phyloP scores from a whole-genome alignment of 2,329 filamentous ascomycete genomes.

The Penicillium italicum region DNA sequence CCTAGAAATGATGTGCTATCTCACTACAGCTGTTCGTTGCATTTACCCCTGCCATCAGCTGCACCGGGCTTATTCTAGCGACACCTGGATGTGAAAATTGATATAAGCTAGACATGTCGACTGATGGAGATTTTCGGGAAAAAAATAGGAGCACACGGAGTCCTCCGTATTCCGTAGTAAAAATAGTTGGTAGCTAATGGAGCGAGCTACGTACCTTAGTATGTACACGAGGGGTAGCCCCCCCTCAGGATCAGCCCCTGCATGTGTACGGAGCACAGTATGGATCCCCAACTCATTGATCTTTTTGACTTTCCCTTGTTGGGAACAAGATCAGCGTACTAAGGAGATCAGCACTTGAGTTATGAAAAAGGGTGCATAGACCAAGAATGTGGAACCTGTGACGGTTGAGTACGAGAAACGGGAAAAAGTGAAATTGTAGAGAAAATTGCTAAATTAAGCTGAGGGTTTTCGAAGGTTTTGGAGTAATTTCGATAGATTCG shows the following conservation, averaged over 20 bases:
- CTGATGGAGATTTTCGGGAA: not conserved
- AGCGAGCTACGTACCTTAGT: not conserved
- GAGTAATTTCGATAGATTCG: constrained; percentile 1
- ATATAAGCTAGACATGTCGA: not conserved
- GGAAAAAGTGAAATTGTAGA: not conserved
- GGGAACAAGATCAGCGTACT: constrained; percentile 4
- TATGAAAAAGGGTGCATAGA: constrained; percentile 1
- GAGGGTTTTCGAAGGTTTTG: not conserved
- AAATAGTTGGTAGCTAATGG: not conserved
- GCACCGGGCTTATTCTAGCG: constrained; percentile 12
- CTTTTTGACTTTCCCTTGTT: not conserved
- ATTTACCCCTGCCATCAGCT: constrained; percentile 14
- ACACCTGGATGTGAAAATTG: not conserved
- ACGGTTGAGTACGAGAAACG: constrained; percentile 4
- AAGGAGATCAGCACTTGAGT: constrained; percentile 2
- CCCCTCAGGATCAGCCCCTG: constrained; percentile 21
- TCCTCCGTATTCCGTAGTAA: not conserved
- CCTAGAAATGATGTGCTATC: constrained; percentile 15
- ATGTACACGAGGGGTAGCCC: constrained; percentile 1
- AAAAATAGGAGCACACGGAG: not conserved
- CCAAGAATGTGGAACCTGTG: constrained; percentile 3
- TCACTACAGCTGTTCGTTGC: constrained; percentile 19
- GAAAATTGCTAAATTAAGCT: not conserved
- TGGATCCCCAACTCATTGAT: constrained; percentile 4
- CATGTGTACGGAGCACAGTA: not conserved